Conservation (phyloP, 2,329 filamentous ascomycete genomes). For the Venturia oleaginea region DNA sequence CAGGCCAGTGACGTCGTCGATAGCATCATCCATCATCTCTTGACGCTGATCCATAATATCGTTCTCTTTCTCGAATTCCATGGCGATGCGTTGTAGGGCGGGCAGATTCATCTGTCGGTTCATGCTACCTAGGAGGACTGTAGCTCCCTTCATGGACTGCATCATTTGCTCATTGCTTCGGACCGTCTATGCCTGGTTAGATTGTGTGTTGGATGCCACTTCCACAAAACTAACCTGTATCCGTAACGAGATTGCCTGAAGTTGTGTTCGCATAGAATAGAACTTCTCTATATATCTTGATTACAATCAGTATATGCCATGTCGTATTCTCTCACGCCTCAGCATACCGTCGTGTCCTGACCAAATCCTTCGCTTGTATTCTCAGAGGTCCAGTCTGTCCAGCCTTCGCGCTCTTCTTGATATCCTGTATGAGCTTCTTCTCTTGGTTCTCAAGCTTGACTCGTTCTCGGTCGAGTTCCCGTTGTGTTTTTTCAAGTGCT, state of each 20-base stretch:
- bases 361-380: conserved; percentile 95
- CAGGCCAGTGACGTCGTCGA: conserved; percentile 91
- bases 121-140: conserved; percentile 88
- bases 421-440: conserved; percentile 91
- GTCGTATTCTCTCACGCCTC: background rate
- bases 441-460: conserved; percentile 97
- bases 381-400: conserved; percentile 97
- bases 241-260: conserved; percentile 89
- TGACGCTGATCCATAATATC: conserved; percentile 98
- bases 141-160: conserved; percentile 98
- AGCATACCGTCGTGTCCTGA: conserved; percentile 68
- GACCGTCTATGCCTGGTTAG: conserved; percentile 58
- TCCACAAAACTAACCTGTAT: conserved; percentile 60
- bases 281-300: conserved; percentile 91
- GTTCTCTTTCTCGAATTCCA: conserved; percentile 98
- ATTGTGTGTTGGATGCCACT: conserved; percentile 13
- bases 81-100: conserved; percentile 87
- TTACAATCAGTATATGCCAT: background rate
- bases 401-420: conserved; percentile 97
- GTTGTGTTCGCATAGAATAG: conserved; percentile 92
- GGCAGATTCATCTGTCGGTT: conserved; percentile 97
- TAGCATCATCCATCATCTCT: conserved; percentile 99
- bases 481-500: conserved; percentile 92
- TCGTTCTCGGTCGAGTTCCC: conserved; percentile 88
- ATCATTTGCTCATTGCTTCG: conserved; percentile 99